These are phyloP conservation scores for Hypoxylon sp. DNA, from an alignment of 2,329 filamentous ascomycete species.

Conservation along the genomic window DNA sequence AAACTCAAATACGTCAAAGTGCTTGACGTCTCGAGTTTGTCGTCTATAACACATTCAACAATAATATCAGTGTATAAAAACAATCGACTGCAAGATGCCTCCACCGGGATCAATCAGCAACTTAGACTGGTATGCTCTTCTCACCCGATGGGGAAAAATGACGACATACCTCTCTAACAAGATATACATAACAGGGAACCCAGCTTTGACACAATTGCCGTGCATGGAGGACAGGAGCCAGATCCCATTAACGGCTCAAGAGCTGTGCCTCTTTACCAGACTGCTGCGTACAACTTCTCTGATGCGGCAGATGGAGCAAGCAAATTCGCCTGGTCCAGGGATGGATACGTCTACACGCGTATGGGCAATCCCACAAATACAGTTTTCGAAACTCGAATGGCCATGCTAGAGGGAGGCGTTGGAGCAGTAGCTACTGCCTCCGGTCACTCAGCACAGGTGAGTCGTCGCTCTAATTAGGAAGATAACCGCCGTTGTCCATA, in stretches of 20 bases:
- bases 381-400: slow-evolving; percentile 58
- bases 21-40: slow-evolving; percentile 14
- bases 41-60: slow-evolving; percentile 11
- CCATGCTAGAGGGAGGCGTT: slow-evolving; percentile 58
- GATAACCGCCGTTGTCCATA: not conserved
- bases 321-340: slow-evolving; percentile 57
- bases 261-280: slow-evolving; percentile 53
- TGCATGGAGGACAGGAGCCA: slow-evolving; percentile 55
- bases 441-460: slow-evolving; percentile 55
- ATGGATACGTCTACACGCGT: slow-evolving; percentile 58
- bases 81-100: slow-evolving; percentile 48
- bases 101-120: slow-evolving; percentile 55
- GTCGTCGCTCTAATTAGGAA: slow-evolving; percentile 17
- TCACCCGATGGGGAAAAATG: slow-evolving; percentile 6
- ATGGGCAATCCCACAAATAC: slow-evolving; percentile 58
- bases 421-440: slow-evolving; percentile 58
- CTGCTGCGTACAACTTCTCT: slow-evolving; percentile 55
- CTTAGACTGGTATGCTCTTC: slow-evolving; percentile 52
- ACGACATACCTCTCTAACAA: slow-evolving; percentile 43
- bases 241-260: slow-evolving; percentile 54
- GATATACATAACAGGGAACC: slow-evolving; percentile 47
- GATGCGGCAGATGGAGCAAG: slow-evolving; percentile 58
- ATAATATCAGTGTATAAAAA: slow-evolving; percentile 14
- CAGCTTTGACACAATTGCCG: slow-evolving; percentile 52
- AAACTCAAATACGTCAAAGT: slow-evolving; percentile 5